phyloP scores from a whole-genome alignment of 306 rosid genomes.

The Heteromeles arbutifolia region DNA sequence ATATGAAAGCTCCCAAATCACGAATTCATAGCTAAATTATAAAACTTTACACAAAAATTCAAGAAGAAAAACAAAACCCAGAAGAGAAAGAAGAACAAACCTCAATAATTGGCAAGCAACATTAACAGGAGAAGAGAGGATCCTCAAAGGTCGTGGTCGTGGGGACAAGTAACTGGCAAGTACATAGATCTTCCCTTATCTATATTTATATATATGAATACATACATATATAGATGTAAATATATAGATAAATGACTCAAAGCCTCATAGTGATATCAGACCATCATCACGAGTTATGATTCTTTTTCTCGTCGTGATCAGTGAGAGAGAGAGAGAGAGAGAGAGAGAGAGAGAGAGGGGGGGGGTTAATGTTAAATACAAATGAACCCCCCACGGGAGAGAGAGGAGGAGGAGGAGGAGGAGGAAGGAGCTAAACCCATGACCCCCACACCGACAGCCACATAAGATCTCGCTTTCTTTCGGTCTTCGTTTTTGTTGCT shows the following conservation, averaged over 20 bases:
- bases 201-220: neutral
- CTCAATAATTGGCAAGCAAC: conserved; percentile 14
- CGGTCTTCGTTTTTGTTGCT: neutral
- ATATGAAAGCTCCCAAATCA: neutral
- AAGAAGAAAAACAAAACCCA: neutral
- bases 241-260: neutral
- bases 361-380: neutral
- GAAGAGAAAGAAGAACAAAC: conserved; percentile 10
- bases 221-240: neutral
- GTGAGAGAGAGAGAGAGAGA: neutral
- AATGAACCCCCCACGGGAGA: neutral
- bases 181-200: neutral
- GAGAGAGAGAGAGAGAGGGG: neutral
- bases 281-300: neutral
- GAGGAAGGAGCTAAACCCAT: conserved; percentile 12
- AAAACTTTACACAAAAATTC: neutral
- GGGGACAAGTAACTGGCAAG: neutral
- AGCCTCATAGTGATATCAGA: neutral
- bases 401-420: neutral
- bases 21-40: neutral
- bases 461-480: neutral
- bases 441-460: conserved; percentile 13
- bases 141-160: conserved; percentile 1
- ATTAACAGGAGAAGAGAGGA: conserved; percentile 2
- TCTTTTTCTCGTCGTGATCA: conserved; percentile 3